Evolutionary conservation across 768 basidiomycete species (phyloP).

Genomic region (Gyrodon lividus): DNA sequence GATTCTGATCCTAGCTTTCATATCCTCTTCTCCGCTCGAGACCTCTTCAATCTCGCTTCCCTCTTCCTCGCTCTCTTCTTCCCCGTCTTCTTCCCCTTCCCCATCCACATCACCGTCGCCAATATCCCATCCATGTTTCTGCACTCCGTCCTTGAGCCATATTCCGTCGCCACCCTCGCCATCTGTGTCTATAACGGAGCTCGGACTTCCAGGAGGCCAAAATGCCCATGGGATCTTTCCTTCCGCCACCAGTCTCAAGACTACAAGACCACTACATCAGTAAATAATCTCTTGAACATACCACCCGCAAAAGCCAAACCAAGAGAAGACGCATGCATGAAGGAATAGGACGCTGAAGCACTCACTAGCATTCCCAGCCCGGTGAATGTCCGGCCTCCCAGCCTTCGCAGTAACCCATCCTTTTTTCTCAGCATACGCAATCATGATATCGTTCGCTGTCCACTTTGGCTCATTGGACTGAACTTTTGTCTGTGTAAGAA

Average conservation of each 20-base stretch:
- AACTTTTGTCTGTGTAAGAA: constrained; percentile 16
- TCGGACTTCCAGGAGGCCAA: constrained; percentile 59
- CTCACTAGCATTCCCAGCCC: constrained; percentile 88
- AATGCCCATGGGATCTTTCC: constrained; percentile 82
- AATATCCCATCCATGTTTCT: constrained; percentile 23
- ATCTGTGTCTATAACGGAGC: constrained; percentile 25
- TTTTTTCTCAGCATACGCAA: constrained; percentile 70
- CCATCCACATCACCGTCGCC: constrained; percentile 33
- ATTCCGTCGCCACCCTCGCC: constrained; percentile 46
- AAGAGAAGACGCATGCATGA: background rate
- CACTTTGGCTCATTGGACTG: constrained; percentile 39
- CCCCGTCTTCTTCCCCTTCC: constrained; percentile 32
- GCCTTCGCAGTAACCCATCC: constrained; percentile 91
- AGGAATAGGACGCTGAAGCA: constrained; percentile 12
- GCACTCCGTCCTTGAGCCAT: constrained; percentile 47
- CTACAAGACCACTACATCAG: constrained; percentile 36
- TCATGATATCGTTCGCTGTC: constrained; percentile 87
- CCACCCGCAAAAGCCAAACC: background rate
- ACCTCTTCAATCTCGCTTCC: constrained; percentile 15
- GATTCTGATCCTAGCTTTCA: background rate
- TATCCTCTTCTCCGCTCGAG: constrained; percentile 12
- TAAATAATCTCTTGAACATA: background rate
- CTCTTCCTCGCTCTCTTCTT: constrained; percentile 31
- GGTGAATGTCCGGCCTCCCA: constrained; percentile 82
- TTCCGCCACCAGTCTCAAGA: constrained; percentile 81